These are phyloP conservation scores for Diaporthe ilicicola DNA, from an alignment of 2,329 filamentous ascomycete species.

Conservation along the genomic window DNA sequence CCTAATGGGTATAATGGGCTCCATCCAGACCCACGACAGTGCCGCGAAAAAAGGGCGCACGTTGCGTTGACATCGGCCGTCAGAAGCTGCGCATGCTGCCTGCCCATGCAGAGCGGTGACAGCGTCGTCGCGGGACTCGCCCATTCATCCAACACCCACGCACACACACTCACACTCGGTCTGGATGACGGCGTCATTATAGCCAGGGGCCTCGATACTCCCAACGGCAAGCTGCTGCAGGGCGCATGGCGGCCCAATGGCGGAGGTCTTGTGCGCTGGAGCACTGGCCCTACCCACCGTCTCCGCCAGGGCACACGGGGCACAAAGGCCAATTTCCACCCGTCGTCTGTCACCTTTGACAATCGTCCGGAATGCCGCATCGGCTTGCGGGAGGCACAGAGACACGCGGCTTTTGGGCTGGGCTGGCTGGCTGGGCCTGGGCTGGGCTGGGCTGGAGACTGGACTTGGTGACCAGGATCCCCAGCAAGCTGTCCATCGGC, in stretches of 20 bases:
- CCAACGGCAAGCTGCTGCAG: conserved; percentile 30
- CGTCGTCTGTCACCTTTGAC: conserved; percentile 11
- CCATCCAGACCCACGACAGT: conserved; percentile 30
- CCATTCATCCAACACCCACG: too few species aligned
- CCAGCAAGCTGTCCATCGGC: conserved; percentile 15
- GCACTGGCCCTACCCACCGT: conserved; percentile 11
- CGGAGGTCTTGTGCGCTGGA: neutral
- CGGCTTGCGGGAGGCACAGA: conserved; percentile 3
- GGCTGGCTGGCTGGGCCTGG: neutral
- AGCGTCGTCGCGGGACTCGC: conserved; percentile 6
- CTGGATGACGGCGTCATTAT: conserved; percentile 18
- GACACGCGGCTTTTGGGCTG: conserved; percentile 3
- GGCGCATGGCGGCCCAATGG: conserved; percentile 29
- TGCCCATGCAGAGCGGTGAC: conserved; percentile 18
- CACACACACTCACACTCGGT: neutral
- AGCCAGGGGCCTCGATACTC: conserved; percentile 23
- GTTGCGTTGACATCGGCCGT: conserved; percentile 28
- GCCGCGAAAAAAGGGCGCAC: conserved; percentile 17
- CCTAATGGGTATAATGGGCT: conserved; percentile 13
- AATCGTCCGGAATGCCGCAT: conserved; percentile 26
- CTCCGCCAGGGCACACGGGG: conserved; percentile 21
- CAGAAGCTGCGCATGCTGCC: neutral
- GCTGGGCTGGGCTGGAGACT: neutral
- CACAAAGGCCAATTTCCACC: too few species aligned
- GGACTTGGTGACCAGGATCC: neutral